Conservation (phyloP, 2,329 filamentous ascomycete species). For the Didymella lethalis region DNA sequence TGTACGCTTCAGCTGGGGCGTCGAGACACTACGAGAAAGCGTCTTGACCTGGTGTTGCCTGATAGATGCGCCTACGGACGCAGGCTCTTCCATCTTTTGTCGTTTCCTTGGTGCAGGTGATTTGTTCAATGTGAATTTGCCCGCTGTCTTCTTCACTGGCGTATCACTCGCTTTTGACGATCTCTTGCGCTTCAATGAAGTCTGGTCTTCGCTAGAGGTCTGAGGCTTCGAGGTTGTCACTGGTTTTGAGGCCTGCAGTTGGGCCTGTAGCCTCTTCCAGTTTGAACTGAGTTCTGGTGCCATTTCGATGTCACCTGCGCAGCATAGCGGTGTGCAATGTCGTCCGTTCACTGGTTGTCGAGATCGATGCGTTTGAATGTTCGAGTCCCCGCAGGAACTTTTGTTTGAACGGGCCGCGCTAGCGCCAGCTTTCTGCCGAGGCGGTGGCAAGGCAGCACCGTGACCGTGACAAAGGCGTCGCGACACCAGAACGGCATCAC, state of each 20-base stretch:
- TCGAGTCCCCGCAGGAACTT: slow-evolving; percentile 20
- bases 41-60: slow-evolving; percentile 55
- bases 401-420: slow-evolving; percentile 17
- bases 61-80: slow-evolving; percentile 43
- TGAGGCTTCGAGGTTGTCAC: slow-evolving; percentile 39
- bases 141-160: slow-evolving; percentile 44
- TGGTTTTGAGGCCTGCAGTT: slow-evolving; percentile 52
- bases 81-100: slow-evolving; percentile 51
- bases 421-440: slow-evolving; percentile 22
- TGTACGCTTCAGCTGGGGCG: slow-evolving; percentile 47
- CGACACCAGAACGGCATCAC: slow-evolving; percentile 38
- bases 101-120: slow-evolving; percentile 40
- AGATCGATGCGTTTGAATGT: slow-evolving; percentile 23
- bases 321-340: slow-evolving; percentile 38
- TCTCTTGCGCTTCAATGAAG: slow-evolving; percentile 48
- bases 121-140: slow-evolving; percentile 29
- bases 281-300: slow-evolving; percentile 62
- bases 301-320: slow-evolving; percentile 42
- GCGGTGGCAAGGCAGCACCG: slow-evolving; percentile 35
- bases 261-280: slow-evolving; percentile 79
- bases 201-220: slow-evolving; percentile 33
- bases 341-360: slow-evolving; percentile 26
- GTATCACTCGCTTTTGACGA: slow-evolving; percentile 31
- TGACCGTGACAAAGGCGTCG: slow-evolving; percentile 38
- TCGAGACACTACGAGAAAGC: slow-evolving; percentile 45